These are phyloP conservation scores for Dendrobium catenatum DNA, from an alignment of 106 monocot genomes.

Conservation along the genomic window DNA sequence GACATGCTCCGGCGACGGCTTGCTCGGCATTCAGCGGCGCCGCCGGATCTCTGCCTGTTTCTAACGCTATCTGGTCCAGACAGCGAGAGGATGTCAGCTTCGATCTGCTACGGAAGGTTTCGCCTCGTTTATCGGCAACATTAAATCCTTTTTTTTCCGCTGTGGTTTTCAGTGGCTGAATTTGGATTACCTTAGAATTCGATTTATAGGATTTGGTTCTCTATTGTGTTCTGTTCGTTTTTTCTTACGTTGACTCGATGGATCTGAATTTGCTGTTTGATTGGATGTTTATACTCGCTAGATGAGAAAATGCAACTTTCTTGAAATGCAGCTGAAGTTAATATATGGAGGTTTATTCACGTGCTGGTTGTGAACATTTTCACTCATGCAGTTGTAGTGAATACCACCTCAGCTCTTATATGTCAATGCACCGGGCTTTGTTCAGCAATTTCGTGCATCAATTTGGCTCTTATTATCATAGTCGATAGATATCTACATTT, in stretches of 20 bases:
- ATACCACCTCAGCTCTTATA: neutral
- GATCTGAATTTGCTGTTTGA: neutral
- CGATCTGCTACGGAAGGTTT: conserved; percentile 88
- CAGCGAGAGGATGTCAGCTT: conserved; percentile 57
- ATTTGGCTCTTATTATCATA: neutral
- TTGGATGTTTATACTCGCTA: neutral
- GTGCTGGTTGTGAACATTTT: neutral
- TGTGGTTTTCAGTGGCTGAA: neutral
- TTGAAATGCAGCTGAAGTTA: neutral
- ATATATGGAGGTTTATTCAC: neutral
- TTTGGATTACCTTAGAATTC: neutral
- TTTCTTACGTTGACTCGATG: neutral
- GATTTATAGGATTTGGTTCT: neutral
- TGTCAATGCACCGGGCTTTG: neutral
- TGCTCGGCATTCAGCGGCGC: conserved; percentile 9
- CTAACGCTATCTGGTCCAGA: conserved; percentile 66
- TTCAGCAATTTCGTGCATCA: neutral
- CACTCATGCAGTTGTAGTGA: neutral
- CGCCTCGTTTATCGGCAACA: neutral
- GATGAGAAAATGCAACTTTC: neutral
- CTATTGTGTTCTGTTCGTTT: neutral
- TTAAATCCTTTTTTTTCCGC: neutral
- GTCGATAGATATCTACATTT: neutral
- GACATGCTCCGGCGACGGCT: conserved; percentile 14
- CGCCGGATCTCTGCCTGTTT: conserved; percentile 13